These are phyloP conservation scores for Yarrowia deformans DNA, from an alignment of 805 yeast species.

Conservation along the genomic window DNA sequence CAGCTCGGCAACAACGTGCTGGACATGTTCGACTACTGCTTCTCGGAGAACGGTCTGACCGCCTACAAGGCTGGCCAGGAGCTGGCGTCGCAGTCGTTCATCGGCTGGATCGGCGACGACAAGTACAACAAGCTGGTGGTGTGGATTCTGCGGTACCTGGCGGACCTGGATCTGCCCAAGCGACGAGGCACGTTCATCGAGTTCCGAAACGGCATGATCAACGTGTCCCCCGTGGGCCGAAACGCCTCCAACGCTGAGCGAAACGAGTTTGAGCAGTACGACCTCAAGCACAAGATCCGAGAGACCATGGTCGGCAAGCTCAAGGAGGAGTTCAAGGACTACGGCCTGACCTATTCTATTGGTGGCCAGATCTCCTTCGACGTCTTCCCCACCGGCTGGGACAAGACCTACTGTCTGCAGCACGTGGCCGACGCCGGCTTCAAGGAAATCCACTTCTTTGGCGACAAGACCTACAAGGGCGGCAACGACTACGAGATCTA, in stretches of 20 bases:
- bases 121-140: conserved; percentile 87
- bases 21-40: conserved; percentile 89
- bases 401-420: conserved; percentile 95
- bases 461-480: conserved; percentile 95
- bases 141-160: conserved; percentile 83
- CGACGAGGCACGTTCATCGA: conserved; percentile 99
- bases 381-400: conserved; percentile 99
- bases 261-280: conserved; percentile 87
- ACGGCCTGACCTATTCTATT: conserved; percentile 90
- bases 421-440: conserved; percentile 89
- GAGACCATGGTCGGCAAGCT: conserved; percentile 83
- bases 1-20: conserved; percentile 85
- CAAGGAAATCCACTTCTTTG: conserved; percentile 92
- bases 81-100: conserved; percentile 92
- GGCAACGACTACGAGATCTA: conserved; percentile 99
- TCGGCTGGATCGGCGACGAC: conserved; percentile 93
- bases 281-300: conserved; percentile 81
- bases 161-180: conserved; percentile 88
- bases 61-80: conserved; percentile 92
- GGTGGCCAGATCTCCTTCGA: conserved; percentile 99
- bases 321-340: conserved; percentile 81
- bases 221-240: conserved; percentile 98
- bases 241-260: conserved; percentile 95
- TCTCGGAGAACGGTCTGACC: conserved; percentile 97
- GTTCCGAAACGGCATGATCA: conserved; percentile 99